Evolutionary conservation across 805 yeast species (phyloP).

Genomic region (Candida hungchunana): DNA sequence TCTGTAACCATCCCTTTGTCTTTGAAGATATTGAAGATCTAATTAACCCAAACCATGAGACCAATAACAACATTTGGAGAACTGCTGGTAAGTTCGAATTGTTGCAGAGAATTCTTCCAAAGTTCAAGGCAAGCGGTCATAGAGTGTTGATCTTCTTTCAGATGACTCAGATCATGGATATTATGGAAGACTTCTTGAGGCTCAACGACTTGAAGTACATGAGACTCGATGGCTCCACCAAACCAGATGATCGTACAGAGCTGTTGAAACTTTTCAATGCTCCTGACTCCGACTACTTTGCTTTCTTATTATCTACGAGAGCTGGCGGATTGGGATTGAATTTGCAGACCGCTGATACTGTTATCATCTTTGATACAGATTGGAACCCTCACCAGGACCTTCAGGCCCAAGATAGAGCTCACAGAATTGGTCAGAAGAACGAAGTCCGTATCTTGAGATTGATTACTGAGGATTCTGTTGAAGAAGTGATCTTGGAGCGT

Average conservation of each 20-base stretch:
- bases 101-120: constrained; percentile 70
- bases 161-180: constrained; percentile 88
- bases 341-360: constrained; percentile 85
- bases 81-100: constrained; percentile 78
- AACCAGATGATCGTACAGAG: constrained; percentile 77
- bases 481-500: constrained; percentile 76
- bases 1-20: constrained; percentile 85
- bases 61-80: constrained; percentile 70
- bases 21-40: constrained; percentile 77
- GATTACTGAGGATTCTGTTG: constrained; percentile 78
- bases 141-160: constrained; percentile 80
- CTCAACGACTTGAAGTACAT: constrained; percentile 62
- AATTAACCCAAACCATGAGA: constrained; percentile 56
- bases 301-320: constrained; percentile 76
- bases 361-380: constrained; percentile 80
- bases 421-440: constrained; percentile 85
- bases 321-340: constrained; percentile 89
- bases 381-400: constrained; percentile 93
- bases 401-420: constrained; percentile 89
- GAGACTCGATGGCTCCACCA: constrained; percentile 79
- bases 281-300: constrained; percentile 71
- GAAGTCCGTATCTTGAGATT: constrained; percentile 79
- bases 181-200: constrained; percentile 79
- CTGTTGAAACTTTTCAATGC: constrained; percentile 73
- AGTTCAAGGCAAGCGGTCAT: constrained; percentile 70